A percentile compares a stretch with the other conserved stretches of the same genome.
Conservation (phyloP, 73 alveolate species). For the Uronychia setigera region DNA sequence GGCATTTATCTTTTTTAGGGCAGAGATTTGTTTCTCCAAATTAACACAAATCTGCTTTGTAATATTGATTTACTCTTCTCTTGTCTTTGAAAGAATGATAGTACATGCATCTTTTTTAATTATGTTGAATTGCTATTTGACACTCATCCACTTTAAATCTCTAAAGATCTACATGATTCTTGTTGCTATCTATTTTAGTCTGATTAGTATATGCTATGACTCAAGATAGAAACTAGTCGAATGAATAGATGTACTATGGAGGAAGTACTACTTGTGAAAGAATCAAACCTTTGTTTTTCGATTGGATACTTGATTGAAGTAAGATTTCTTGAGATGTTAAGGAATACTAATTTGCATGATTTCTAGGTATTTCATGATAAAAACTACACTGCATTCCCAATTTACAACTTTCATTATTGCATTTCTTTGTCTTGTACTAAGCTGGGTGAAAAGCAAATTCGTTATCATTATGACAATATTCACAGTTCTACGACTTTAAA, state of each 20-base stretch:
- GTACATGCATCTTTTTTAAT: conserved; percentile 79
- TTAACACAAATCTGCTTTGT: conserved; percentile 70
- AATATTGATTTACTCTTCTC: conserved; percentile 52
- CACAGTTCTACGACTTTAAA: no score
- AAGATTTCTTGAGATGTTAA: background rate
- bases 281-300: no score
- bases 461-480: no score
- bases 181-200: background rate
- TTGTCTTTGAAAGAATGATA: conserved; percentile 76
- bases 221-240: no score
- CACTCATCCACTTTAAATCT: conserved; percentile 32
- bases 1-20: conserved; percentile 72
- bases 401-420: no score
- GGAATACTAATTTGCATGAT: background rate
- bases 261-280: no score
- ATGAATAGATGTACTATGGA: no score
- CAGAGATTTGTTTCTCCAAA: conserved; percentile 75
- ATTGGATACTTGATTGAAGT: background rate
- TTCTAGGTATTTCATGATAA: background rate
- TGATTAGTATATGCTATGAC: background rate
- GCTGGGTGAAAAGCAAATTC: no score
- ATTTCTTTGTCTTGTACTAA: no score
- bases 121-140: conserved; percentile 43
- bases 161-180: background rate
- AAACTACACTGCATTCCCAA: no score